A percentile compares a stretch with the other conserved stretches of the same genome.
phyloP scores from a whole-genome alignment of 1,284 basidiomycete genomes.

The Inonotus obliquus region DNA sequence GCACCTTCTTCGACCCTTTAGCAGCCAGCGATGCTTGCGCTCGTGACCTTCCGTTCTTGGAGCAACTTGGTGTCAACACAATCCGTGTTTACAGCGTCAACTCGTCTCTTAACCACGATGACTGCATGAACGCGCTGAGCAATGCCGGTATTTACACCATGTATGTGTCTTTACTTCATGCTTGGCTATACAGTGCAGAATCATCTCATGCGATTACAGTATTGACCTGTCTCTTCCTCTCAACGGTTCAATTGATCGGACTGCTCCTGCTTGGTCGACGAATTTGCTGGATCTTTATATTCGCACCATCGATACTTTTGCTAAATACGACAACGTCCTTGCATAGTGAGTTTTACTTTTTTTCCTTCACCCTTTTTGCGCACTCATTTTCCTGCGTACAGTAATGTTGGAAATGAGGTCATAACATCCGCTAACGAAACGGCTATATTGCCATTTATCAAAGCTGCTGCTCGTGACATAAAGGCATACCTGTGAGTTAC shows the following conservation, averaged over 20 bases:
- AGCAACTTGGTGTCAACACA: conserved; percentile 66
- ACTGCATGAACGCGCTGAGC: conserved; percentile 78
- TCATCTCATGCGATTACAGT: conserved; percentile 32
- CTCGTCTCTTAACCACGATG: conserved; percentile 76
- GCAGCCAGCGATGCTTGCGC: conserved; percentile 63
- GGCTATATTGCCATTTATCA: conserved; percentile 74
- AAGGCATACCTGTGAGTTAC: conserved; percentile 63
- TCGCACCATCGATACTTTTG: conserved; percentile 73
- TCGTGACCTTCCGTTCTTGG: conserved; percentile 76
- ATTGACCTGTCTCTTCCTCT: conserved; percentile 82
- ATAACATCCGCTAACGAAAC: conserved; percentile 57
- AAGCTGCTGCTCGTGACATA: conserved; percentile 85
- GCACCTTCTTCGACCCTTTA: conserved; percentile 73
- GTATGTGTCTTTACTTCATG: conserved; percentile 37
- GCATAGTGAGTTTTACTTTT: conserved; percentile 38
- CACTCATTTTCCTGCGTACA: neutral
- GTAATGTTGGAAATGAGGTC: conserved; percentile 88
- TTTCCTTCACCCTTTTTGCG: neutral
- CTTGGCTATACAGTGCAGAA: conserved; percentile 9
- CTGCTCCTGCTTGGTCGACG: conserved; percentile 75
- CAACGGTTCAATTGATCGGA: conserved; percentile 83
- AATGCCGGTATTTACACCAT: conserved; percentile 85
- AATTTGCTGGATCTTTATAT: conserved; percentile 80
- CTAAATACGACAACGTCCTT: conserved; percentile 79
- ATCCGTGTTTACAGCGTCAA: conserved; percentile 86